A percentile compares a stretch with the other conserved stretches of the same genome.
phyloP scores from a whole-genome alignment of 345 rosid genomes.

The Sisymbrium irio region DNA sequence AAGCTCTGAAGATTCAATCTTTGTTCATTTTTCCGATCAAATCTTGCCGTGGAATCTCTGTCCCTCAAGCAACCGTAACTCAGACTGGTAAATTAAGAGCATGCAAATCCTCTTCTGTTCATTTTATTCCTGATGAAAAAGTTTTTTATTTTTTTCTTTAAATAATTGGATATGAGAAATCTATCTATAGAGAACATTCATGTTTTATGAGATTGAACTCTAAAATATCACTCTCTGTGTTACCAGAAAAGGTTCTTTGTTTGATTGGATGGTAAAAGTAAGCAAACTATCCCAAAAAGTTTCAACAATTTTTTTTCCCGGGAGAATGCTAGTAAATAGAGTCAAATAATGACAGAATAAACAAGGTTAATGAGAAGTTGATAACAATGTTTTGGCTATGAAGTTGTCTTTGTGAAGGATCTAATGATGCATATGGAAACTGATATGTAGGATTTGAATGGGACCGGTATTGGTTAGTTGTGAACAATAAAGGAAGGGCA shows the following conservation, averaged over 20 bases:
- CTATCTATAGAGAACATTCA: background rate
- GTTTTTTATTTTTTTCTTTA: too few relatives aligned
- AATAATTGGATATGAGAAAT: background rate
- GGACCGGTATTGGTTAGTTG: slow-evolving; percentile 86
- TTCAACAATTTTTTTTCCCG: too few relatives aligned
- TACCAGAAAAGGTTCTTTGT: background rate
- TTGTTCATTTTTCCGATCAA: slow-evolving; percentile 72
- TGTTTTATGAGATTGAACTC: background rate
- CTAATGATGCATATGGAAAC: background rate
- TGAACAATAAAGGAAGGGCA: slow-evolving; percentile 72
- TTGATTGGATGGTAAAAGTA: background rate
- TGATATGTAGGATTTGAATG: slow-evolving; percentile 64
- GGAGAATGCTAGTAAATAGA: too few relatives aligned
- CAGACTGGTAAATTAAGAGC: slow-evolving; percentile 50
- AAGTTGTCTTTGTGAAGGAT: background rate
- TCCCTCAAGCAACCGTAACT: slow-evolving; percentile 61
- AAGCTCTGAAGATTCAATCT: slow-evolving; percentile 42
- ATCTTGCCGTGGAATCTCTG: slow-evolving; percentile 84
- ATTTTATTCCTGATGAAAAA: too few relatives aligned
- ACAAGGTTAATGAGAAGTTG: background rate
- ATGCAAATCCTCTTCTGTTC: background rate
- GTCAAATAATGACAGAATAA: background rate
- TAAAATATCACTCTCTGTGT: background rate
- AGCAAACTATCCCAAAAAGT: too few relatives aligned
- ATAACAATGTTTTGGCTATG: background rate